These are phyloP conservation scores for Penicillium sp. DNA, from an alignment of 2,329 filamentous ascomycete species.

Conservation along the genomic window DNA sequence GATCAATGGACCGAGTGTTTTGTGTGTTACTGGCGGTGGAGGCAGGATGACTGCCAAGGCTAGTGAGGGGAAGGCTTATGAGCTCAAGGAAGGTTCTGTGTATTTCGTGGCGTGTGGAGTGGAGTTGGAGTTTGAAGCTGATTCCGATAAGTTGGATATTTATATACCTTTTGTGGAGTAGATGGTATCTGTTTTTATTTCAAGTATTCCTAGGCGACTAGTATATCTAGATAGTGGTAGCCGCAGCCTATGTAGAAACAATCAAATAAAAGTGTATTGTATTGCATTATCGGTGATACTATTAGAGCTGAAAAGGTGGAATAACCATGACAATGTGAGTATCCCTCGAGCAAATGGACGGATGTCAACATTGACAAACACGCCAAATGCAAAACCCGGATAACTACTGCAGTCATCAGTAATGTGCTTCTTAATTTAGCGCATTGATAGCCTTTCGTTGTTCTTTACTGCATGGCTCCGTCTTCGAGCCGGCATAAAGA, in stretches of 20 bases:
- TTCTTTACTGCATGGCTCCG: no score
- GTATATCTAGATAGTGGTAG: neutral
- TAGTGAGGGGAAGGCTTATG: conserved; percentile 46
- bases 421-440: no score
- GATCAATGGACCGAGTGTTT: conserved; percentile 59
- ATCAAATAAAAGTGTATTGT: neutral
- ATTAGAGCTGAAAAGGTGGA: no score
- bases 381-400: no score
- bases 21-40: conserved; percentile 59
- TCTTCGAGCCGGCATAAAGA: no score
- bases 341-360: no score
- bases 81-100: conserved; percentile 59
- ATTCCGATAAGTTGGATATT: conserved; percentile 41
- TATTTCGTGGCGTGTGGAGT: conserved; percentile 63
- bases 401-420: no score
- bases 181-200: neutral
- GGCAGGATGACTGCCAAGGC: conserved; percentile 50
- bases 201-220: no score
- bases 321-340: no score
- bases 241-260: neutral
- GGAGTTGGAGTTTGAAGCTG: conserved; percentile 44
- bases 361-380: no score
- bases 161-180: conserved; percentile 46
- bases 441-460: no score
- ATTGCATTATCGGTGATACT: no score